A percentile compares a stretch with the other conserved stretches of the same genome.
phyloP scores from a whole-genome alignment of 768 basidiomycete species.

The Stropharia rugosoannulata region DNA sequence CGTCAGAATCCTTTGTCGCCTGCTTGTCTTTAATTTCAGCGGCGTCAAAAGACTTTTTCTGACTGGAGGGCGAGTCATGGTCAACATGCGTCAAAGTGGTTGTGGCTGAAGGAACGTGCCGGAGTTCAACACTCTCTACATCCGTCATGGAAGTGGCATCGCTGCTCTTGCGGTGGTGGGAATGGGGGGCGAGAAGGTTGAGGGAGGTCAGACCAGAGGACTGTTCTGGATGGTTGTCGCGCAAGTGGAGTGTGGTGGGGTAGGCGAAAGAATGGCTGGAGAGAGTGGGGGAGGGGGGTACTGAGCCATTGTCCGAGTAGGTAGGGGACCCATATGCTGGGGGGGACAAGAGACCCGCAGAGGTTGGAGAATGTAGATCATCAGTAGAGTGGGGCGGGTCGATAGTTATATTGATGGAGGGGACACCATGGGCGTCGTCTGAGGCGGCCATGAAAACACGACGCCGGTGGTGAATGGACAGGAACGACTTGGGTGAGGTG shows the following conservation, averaged over 20 bases:
- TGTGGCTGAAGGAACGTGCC: slow-evolving; percentile 38
- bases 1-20: slow-evolving; percentile 18
- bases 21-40: slow-evolving; percentile 3
- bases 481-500: not conserved
- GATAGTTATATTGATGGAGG: slow-evolving; percentile 32
- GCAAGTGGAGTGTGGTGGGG: slow-evolving; percentile 49
- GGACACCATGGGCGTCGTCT: slow-evolving; percentile 19
- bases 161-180: slow-evolving; percentile 57
- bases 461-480: not conserved
- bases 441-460: slow-evolving; percentile 1
- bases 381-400: slow-evolving; percentile 15
- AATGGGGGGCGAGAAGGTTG: slow-evolving; percentile 40
- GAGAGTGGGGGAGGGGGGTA: slow-evolving; percentile 76
- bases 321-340: slow-evolving; percentile 10
- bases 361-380: slow-evolving; percentile 13
- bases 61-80: slow-evolving; percentile 13
- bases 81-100: slow-evolving; percentile 35
- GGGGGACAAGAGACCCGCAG: slow-evolving; percentile 16
- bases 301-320: slow-evolving; percentile 25
- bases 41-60: slow-evolving; percentile 20
- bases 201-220: slow-evolving; percentile 52
- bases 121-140: slow-evolving; percentile 52
- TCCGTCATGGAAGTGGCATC: slow-evolving; percentile 56
- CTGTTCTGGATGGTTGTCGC: slow-evolving; percentile 68
- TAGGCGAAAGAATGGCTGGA: slow-evolving; percentile 68